Conservation (phyloP, 345 rosid species). For the Sapria himalayana region DNA sequence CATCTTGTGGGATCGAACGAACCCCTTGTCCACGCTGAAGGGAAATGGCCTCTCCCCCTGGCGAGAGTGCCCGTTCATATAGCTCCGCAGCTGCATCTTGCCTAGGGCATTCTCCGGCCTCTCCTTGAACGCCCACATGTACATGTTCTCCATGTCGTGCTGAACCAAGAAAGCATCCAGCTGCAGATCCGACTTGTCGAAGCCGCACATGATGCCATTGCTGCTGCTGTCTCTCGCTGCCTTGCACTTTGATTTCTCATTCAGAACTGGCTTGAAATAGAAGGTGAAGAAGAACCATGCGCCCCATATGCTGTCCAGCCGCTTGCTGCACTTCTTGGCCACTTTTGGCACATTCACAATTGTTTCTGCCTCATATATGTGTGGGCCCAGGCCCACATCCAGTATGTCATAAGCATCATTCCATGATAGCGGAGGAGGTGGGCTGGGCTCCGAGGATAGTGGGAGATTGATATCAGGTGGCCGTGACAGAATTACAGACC, state of each 20-base stretch:
- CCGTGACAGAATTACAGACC: constrained; percentile 48
- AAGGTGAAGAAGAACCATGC: constrained; percentile 96
- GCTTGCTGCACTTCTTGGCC: constrained; percentile 51
- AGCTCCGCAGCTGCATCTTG: constrained; percentile 96
- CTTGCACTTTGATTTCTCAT: constrained; percentile 74
- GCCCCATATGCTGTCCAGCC: constrained; percentile 89
- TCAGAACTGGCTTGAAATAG: constrained; percentile 73
- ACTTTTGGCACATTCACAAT: constrained; percentile 35
- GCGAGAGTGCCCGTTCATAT: constrained; percentile 94
- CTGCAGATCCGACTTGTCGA: constrained; percentile 67
- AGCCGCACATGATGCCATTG: constrained; percentile 57
- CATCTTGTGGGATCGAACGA: constrained; percentile 90
- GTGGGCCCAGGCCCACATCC: constrained; percentile 65
- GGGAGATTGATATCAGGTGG: constrained; percentile 95
- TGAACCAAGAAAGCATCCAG: constrained; percentile 83
- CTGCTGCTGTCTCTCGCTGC: constrained; percentile 51
- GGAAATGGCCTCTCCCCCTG: constrained; percentile 91
- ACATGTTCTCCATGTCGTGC: constrained; percentile 99
- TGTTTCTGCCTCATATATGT: constrained; percentile 53
- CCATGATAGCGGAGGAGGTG: constrained; percentile 35
- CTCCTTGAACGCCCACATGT: constrained; percentile 97
- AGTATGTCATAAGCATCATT: constrained; percentile 53
- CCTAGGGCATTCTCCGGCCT: constrained; percentile 94
- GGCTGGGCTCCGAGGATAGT: constrained; percentile 66
- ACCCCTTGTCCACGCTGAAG: constrained; percentile 82